These are phyloP conservation scores for Lentinula boryana DNA, from an alignment of 768 basidiomycete genomes.

Conservation along the genomic window DNA sequence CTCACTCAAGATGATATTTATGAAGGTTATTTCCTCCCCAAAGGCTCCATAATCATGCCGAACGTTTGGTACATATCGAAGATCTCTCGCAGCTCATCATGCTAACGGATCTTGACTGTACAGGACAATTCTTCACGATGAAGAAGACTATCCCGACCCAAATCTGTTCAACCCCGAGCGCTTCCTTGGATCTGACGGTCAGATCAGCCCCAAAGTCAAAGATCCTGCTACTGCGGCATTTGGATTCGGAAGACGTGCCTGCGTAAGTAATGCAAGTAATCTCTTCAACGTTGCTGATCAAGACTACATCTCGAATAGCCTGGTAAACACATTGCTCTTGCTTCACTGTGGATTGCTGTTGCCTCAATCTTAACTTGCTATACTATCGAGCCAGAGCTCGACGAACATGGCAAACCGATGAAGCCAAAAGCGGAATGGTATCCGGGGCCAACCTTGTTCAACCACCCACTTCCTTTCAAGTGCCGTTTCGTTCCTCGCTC, in stretches of 20 bases:
- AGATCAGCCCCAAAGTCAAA: background rate
- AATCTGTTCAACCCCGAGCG: conserved; percentile 3
- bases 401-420: conserved; percentile 5
- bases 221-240: conserved; percentile 1
- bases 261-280: background rate
- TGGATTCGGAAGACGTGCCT: conserved; percentile 3
- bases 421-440: background rate
- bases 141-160: conserved; percentile 6
- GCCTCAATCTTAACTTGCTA: conserved; percentile 11
- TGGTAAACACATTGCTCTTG: conserved; percentile 10
- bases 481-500: conserved; percentile 4
- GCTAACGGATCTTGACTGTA: background rate
- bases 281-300: background rate
- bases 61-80: background rate
- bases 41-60: background rate
- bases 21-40: conserved; percentile 1
- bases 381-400: conserved; percentile 7
- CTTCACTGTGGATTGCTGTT: conserved; percentile 9
- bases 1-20: conserved; percentile 2
- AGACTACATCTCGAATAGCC: background rate
- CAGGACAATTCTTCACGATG: conserved; percentile 1
- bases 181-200: background rate
- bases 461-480: conserved; percentile 6
- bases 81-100: too few relatives aligned
- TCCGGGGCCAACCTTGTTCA: conserved; percentile 3